Percentiles rank a stretch among this genome's conserved stretches.
Conservation (phyloP, 1,284 basidiomycete species). For the Moniliophthora roreri region DNA sequence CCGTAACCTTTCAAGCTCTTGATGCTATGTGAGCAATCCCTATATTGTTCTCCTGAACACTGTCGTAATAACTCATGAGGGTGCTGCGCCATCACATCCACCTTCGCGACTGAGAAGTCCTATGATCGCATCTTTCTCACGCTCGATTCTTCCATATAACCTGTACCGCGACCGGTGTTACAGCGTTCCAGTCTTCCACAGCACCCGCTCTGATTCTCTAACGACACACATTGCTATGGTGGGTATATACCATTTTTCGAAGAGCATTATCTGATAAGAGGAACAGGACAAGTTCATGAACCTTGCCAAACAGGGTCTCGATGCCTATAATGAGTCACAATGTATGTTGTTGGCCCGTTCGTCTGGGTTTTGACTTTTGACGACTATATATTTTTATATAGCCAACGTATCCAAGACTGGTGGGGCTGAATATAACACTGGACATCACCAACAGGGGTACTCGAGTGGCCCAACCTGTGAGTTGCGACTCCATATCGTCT, state of each 20-base stretch:
- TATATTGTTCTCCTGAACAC: too few relatives aligned
- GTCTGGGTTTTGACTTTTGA: not conserved
- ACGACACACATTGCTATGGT: not conserved
- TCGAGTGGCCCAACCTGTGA: constrained; percentile 24
- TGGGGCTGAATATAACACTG: constrained; percentile 60
- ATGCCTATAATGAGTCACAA: constrained; percentile 46
- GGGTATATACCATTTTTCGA: not conserved
- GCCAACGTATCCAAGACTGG: constrained; percentile 51
- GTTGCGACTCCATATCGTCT: constrained; percentile 6
- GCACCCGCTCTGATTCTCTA: not conserved
- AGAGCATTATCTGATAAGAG: too few relatives aligned
- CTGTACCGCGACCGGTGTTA: too few relatives aligned
- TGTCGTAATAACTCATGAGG: too few relatives aligned
- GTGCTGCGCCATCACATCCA: too few relatives aligned
- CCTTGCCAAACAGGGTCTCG: constrained; percentile 63
- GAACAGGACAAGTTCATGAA: constrained; percentile 62
- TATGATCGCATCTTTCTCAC: too few relatives aligned
- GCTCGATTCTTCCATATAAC: too few relatives aligned
- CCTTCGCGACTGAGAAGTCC: too few relatives aligned
- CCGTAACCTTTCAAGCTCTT: too few relatives aligned
- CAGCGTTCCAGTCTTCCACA: too few relatives aligned
- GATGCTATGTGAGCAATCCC: too few relatives aligned
- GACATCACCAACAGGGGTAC: constrained; percentile 33
- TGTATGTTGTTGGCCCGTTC: constrained; percentile 15
- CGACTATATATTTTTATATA: constrained; percentile 21